Percentiles rank a stretch among this genome's conserved stretches.
phyloP scores from a whole-genome alignment of 768 basidiomycete genomes.

The Termitomyces sp. region DNA sequence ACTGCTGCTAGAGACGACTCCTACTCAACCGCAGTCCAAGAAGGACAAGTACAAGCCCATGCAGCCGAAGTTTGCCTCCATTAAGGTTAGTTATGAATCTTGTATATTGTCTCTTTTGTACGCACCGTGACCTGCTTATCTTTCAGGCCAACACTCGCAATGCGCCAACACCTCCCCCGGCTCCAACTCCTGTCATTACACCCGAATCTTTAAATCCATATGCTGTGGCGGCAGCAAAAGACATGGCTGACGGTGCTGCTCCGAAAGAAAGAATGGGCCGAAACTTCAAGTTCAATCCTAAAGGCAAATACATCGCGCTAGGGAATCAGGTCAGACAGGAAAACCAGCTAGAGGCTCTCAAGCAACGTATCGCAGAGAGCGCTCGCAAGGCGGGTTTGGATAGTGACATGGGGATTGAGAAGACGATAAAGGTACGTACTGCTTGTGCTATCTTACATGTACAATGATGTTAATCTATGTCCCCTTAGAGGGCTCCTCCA shows the following conservation, averaged over 20 bases:
- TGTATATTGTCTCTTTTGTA: neutral
- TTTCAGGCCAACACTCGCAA: conserved; percentile 74
- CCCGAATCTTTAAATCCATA: conserved; percentile 74
- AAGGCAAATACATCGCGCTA: conserved; percentile 85
- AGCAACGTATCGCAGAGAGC: conserved; percentile 89
- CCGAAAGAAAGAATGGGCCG: conserved; percentile 70
- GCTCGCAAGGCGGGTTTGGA: conserved; percentile 93
- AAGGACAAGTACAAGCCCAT: conserved; percentile 96
- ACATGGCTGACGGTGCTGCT: conserved; percentile 66
- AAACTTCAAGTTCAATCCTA: conserved; percentile 82
- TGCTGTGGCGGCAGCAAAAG: conserved; percentile 50
- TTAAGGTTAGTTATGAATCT: conserved; percentile 53
- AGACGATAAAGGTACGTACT: conserved; percentile 71
- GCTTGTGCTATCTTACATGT: neutral
- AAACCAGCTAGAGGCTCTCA: conserved; percentile 82
- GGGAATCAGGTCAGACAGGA: conserved; percentile 73
- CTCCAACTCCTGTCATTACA: conserved; percentile 33
- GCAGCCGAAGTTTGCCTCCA: conserved; percentile 98
- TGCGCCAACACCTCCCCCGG: conserved; percentile 57
- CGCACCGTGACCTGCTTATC: neutral
- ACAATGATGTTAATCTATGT: neutral
- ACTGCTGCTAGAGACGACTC: conserved; percentile 67
- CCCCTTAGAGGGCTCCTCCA: conserved; percentile 69
- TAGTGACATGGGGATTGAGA: conserved; percentile 88
- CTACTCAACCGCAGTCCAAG: conserved; percentile 62